A percentile compares a stretch with the other conserved stretches of the same genome.
These are phyloP conservation scores for Aphelidium insulamus DNA, from an alignment of 371 early-diverging fungal species.

Conservation along the genomic window DNA sequence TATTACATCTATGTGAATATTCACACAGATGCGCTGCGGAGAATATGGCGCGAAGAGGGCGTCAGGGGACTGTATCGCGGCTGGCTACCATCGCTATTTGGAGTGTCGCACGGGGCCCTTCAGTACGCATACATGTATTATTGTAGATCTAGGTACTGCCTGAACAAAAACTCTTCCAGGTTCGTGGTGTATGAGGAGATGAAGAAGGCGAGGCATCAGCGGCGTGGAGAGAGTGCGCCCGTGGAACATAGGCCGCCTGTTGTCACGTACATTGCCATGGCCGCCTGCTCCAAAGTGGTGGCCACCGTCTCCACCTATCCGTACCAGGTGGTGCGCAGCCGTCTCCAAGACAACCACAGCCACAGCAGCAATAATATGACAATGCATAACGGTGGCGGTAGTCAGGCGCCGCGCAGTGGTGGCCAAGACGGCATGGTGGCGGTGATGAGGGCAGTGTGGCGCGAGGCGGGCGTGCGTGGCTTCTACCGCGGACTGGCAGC, in stretches of 20 bases:
- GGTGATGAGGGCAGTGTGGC: too few relatives aligned
- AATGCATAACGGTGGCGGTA: too few relatives aligned
- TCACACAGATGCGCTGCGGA: conserved; percentile 27
- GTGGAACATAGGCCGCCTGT: too few relatives aligned
- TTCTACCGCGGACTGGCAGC: conserved; percentile 91
- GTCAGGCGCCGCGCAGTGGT: too few relatives aligned
- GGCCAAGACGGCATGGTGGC: too few relatives aligned
- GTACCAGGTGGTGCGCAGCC: conserved; percentile 71
- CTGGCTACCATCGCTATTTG: conserved; percentile 65
- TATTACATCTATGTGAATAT: neutral
- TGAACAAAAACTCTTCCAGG: too few relatives aligned
- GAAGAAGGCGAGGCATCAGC: too few relatives aligned
- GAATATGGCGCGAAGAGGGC: conserved; percentile 49
- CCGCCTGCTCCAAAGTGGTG: conserved; percentile 59
- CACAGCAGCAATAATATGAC: too few relatives aligned
- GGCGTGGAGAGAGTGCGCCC: too few relatives aligned
- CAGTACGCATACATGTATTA: too few relatives aligned
- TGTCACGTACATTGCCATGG: conserved; percentile 60
- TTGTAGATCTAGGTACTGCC: too few relatives aligned
- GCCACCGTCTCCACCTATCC: conserved; percentile 82
- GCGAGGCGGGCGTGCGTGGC: conserved; percentile 65
- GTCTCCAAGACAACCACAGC: conserved; percentile 33
- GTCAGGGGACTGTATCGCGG: conserved; percentile 65
- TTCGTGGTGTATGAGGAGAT: conserved; percentile 91
- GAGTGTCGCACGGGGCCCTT: conserved; percentile 79